These are phyloP conservation scores for Pseudogymnoascus sp. DNA, from an alignment of 2,329 filamentous ascomycete species.

Conservation along the genomic window DNA sequence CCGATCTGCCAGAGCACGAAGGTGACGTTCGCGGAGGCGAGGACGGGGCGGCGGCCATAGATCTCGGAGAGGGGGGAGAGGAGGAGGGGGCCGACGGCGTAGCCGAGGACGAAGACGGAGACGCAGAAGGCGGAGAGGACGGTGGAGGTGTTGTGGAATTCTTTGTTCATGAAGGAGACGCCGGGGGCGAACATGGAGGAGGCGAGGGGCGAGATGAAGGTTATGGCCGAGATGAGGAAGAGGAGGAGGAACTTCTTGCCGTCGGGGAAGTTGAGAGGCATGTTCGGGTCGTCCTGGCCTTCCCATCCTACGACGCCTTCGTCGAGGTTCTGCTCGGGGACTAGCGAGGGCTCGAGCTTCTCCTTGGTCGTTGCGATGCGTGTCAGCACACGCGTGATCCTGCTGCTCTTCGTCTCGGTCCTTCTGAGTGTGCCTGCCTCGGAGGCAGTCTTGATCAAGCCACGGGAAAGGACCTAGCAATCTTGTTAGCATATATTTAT, in stretches of 20 bases:
- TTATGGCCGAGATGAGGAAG: slow-evolving; percentile 28
- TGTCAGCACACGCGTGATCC: slow-evolving; percentile 14
- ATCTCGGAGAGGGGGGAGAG: slow-evolving; percentile 56
- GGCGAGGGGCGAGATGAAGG: slow-evolving; percentile 27
- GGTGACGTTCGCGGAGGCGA: slow-evolving; percentile 49
- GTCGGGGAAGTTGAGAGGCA: slow-evolving; percentile 47
- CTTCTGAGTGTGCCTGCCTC: slow-evolving; percentile 15
- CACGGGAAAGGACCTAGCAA: neutral
- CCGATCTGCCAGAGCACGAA: slow-evolving; percentile 59
- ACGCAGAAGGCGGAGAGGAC: slow-evolving; percentile 21
- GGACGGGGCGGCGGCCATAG: slow-evolving; percentile 53
- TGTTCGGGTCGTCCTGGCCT: slow-evolving; percentile 47
- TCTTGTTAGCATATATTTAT: neutral
- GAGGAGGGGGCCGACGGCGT: slow-evolving; percentile 50
- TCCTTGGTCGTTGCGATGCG: slow-evolving; percentile 23
- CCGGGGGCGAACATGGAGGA: slow-evolving; percentile 41
- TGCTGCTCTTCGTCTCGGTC: slow-evolving; percentile 17
- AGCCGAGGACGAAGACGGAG: slow-evolving; percentile 52
- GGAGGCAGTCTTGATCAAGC: slow-evolving; percentile 18
- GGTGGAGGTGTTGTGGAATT: slow-evolving; percentile 20
- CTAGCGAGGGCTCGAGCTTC: slow-evolving; percentile 15
- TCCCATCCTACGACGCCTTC: slow-evolving; percentile 55
- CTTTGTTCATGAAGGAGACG: slow-evolving; percentile 24
- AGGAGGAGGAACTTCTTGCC: slow-evolving; percentile 25
- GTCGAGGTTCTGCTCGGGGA: slow-evolving; percentile 45